Evolutionary conservation across 768 basidiomycete species (phyloP), one percentile per base, ranked within the genome.

Genomic region (Tulasnella calospora): DNA sequence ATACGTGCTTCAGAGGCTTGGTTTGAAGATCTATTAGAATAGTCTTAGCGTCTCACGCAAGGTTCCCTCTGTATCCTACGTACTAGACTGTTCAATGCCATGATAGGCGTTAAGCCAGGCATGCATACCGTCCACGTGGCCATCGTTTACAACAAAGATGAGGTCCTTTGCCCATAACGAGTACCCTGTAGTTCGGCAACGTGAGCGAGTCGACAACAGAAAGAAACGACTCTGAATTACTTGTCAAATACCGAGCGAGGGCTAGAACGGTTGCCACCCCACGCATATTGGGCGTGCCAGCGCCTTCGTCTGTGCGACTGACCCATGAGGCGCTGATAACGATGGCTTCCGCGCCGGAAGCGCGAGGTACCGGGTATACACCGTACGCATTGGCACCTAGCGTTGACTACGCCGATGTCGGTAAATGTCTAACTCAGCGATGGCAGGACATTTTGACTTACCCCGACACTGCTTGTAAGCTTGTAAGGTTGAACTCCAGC

Each of bases 141-240:
- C 94, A 80, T 98, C 97, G 69, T 92, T 92, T 79, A 98, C 86
- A 36, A 99, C 90, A 79, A 99, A 92, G 23, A 98, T 85, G 77
- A 99, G 87, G 81, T 99, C 96, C 83, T 96, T 97, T 0, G 96
- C 93, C 97, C 98, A 99, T 47, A 95, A 88, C 30, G 95, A 94
- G 81, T 93, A 92, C 44, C 88, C 95, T 96, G 81, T 30, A 23
- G 7, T 76, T 44, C 9, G 23, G 38, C 41, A 35, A 19, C 2
- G 33, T 77, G 23, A 61, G 74, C 51, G 51, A n/a, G 71, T 0
- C 36, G 19, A 46, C 36, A 23, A 0, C 30, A 21, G 35, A 78
- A 76, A 73, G 36, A 72, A 17, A 55, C 35, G 33, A 79, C 12
- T 23, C 21, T 27, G 3, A 81, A 88, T 73, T 79, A 98, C 97